These are phyloP conservation scores for Neckera pumila DNA, from an alignment of 225 moss, liverwort and hornwort species.

Conservation along the genomic window DNA sequence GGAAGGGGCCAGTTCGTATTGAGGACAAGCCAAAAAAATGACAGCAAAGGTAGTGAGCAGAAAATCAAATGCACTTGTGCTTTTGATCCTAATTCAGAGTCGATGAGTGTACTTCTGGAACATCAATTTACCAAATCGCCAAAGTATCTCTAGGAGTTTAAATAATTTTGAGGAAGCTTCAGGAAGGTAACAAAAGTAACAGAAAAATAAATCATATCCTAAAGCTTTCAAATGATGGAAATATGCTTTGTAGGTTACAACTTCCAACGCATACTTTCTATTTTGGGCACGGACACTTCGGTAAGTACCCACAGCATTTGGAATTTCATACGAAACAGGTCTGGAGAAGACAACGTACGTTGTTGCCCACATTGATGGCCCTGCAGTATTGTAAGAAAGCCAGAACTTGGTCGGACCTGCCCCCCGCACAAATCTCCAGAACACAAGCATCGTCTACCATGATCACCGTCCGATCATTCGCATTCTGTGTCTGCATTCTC, in stretches of 20 bases:
- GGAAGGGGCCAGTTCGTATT: background rate
- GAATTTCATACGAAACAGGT: background rate
- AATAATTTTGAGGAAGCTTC: background rate
- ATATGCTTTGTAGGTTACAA: background rate
- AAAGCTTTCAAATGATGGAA: too few relatives aligned
- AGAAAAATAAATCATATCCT: background rate
- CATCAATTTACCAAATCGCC: background rate
- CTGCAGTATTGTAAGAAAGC: slow-evolving; percentile 86
- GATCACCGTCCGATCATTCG: slow-evolving; percentile 20
- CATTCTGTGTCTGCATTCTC: slow-evolving; percentile 22
- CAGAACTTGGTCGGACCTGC: slow-evolving; percentile 47
- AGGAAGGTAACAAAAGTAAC: background rate
- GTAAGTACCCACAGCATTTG: background rate
- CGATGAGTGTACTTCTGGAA: background rate
- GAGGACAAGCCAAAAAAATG: background rate
- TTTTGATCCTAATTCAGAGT: background rate
- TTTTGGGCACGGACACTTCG: background rate
- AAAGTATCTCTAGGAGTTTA: background rate
- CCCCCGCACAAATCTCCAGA: slow-evolving; percentile 63
- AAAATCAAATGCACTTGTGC: background rate
- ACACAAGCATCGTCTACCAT: slow-evolving; percentile 79
- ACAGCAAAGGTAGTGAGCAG: background rate
- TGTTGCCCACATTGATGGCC: slow-evolving; percentile 37
- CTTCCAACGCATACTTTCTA: background rate
- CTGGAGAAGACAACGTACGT: slow-evolving; percentile 16